Evolutionary conservation across 768 basidiomycete species (phyloP).

Genomic region (Collybia mongolica): DNA sequence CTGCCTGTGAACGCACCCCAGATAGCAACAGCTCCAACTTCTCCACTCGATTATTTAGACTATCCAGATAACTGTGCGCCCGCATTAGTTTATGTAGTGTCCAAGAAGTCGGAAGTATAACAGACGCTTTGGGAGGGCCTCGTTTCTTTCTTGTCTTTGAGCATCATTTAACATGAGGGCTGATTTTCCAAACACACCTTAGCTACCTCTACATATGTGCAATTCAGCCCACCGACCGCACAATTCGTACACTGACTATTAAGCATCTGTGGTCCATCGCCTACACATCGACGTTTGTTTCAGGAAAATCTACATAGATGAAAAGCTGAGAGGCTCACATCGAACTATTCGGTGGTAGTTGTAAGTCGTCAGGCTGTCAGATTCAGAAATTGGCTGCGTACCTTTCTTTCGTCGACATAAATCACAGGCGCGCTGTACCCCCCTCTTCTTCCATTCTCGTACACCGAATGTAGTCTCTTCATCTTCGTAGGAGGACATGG

Average conservation of each 20-base stretch:
- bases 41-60: constrained; percentile 55
- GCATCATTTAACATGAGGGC: background rate
- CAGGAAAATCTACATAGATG: background rate
- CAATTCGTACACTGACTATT: constrained; percentile 68
- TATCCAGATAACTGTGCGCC: constrained; percentile 48
- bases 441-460: constrained; percentile 40
- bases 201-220: constrained; percentile 69
- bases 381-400: constrained; percentile 25
- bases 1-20: constrained; percentile 21
- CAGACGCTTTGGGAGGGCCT: constrained; percentile 61
- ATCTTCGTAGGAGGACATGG: too few species aligned
- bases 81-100: background rate
- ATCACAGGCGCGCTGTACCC: constrained; percentile 79
- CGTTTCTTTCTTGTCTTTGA: constrained; percentile 35
- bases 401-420: constrained; percentile 84
- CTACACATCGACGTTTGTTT: constrained; percentile 26
- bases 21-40: constrained; percentile 56
- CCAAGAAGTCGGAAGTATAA: constrained; percentile 1
- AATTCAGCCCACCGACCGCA: constrained; percentile 27
- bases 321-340: constrained; percentile 24
- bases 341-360: background rate
- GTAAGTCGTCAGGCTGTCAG: background rate
- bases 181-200: constrained; percentile 42
- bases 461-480: too few species aligned
- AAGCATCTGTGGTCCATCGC: constrained; percentile 70